A percentile compares a stretch with the other conserved stretches of the same genome.
Conservation (phyloP, 2,329 filamentous ascomycete genomes). For the Curvularia eragrostidis region DNA sequence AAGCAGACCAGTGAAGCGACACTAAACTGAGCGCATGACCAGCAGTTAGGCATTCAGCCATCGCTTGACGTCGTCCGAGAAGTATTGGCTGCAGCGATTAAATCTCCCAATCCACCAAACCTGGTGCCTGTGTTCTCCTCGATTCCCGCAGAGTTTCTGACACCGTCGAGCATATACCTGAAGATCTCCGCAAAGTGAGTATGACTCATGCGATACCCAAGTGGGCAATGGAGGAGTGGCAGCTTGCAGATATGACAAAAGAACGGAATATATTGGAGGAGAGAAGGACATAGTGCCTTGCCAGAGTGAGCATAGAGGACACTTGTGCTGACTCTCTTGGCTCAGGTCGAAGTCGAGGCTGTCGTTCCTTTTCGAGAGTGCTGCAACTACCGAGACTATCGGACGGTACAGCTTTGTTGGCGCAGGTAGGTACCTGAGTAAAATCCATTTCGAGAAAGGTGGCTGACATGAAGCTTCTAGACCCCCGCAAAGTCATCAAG, state of each 20-base stretch:
- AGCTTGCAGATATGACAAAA: background rate
- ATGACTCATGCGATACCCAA: constrained; percentile 40
- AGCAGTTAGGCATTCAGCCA: constrained; percentile 61
- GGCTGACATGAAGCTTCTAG: constrained; percentile 41
- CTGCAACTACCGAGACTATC: constrained; percentile 87
- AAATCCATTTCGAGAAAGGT: background rate
- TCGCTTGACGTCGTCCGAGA: constrained; percentile 66
- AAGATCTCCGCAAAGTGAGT: constrained; percentile 79
- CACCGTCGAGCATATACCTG: constrained; percentile 92
- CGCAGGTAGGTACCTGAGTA: constrained; percentile 62
- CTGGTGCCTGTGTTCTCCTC: constrained; percentile 83
- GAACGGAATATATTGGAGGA: background rate
- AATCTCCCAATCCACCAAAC: constrained; percentile 69
- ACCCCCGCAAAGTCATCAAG: constrained; percentile 77
- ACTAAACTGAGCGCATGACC: constrained; percentile 42
- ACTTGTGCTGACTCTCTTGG: constrained; percentile 18
- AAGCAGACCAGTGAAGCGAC: constrained; percentile 9
- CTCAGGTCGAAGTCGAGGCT: constrained; percentile 69
- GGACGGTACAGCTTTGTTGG: constrained; percentile 96
- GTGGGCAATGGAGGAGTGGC: background rate
- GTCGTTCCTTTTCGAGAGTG: constrained; percentile 96
- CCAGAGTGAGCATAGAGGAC: background rate
- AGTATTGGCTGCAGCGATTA: constrained; percentile 60
- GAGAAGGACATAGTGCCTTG: background rate
- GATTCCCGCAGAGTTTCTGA: constrained; percentile 90